Conservation (phyloP, 305 asterid genomes). For the Fraxinus xanthoxyloides region DNA sequence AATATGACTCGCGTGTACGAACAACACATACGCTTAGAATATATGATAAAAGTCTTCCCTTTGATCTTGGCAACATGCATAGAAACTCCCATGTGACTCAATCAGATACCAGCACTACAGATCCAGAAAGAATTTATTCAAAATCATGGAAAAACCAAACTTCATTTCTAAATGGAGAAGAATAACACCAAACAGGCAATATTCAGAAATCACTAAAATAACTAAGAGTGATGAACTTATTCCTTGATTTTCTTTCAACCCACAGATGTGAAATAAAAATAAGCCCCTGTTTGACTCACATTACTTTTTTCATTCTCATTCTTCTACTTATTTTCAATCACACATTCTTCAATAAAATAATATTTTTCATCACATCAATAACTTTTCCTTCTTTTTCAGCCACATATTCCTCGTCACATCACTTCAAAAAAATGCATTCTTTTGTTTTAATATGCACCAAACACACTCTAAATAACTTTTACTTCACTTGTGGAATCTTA, state of each 20-base stretch:
- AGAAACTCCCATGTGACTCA: background rate
- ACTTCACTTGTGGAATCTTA: background rate
- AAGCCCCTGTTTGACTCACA: no score
- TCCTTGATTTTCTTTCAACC: constrained; percentile 1
- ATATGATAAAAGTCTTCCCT: background rate
- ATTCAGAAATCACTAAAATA: background rate
- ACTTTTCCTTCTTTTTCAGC: no score
- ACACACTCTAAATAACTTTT: background rate
- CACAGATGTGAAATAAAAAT: background rate
- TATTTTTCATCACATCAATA: no score
- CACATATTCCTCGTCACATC: no score
- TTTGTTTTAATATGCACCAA: no score
- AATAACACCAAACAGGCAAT: background rate
- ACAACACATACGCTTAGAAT: background rate
- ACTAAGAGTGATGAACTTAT: background rate
- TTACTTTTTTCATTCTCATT: no score
- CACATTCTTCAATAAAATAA: no score
- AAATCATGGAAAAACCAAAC: background rate
- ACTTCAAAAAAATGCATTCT: no score
- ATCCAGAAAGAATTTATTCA: background rate
- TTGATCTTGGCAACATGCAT: background rate
- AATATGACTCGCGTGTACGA: background rate
- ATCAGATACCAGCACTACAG: background rate
- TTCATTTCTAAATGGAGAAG: background rate
- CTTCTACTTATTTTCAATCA: no score